These are phyloP conservation scores for Cryptomeria japonica DNA, from an alignment of 75 land plant genomes.

Conservation along the genomic window DNA sequence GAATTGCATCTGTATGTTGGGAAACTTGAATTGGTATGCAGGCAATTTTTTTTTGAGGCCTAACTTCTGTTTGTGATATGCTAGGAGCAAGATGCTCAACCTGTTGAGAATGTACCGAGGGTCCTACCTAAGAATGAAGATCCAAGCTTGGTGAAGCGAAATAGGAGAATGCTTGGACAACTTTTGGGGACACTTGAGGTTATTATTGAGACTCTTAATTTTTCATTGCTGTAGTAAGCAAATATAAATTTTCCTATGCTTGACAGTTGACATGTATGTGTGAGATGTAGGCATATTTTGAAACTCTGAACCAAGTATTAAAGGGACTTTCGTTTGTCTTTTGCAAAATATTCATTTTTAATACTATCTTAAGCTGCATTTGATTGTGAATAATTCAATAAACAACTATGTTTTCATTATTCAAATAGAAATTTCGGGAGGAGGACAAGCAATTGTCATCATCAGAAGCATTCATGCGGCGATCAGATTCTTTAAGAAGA, in stretches of 20 bases:
- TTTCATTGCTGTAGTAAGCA: neutral
- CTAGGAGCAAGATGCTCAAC: conserved; percentile 50
- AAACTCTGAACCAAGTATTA: neutral
- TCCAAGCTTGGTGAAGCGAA: conserved; percentile 85
- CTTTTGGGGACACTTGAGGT: conserved; percentile 96
- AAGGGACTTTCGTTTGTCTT: neutral
- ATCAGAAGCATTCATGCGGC: conserved; percentile 78
- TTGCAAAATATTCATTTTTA: neutral
- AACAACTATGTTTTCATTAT: neutral
- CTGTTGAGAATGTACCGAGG: conserved; percentile 67
- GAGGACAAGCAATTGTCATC: conserved; percentile 82
- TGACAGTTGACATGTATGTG: neutral
- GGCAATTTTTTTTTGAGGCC: neutral
- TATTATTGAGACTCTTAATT: neutral
- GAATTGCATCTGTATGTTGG: neutral
- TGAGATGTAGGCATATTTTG: neutral
- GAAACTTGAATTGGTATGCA: neutral
- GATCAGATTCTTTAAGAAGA: conserved; percentile 74
- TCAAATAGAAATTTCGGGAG: conserved; percentile 80
- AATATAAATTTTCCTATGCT: neutral
- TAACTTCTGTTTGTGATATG: neutral
- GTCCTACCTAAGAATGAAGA: conserved; percentile 76
- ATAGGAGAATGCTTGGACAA: conserved; percentile 92
- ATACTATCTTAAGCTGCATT: neutral
- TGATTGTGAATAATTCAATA: neutral